Conservation (phyloP, 2,329 filamentous ascomycete species). For the Cladosporium austrohemisphaericum region DNA sequence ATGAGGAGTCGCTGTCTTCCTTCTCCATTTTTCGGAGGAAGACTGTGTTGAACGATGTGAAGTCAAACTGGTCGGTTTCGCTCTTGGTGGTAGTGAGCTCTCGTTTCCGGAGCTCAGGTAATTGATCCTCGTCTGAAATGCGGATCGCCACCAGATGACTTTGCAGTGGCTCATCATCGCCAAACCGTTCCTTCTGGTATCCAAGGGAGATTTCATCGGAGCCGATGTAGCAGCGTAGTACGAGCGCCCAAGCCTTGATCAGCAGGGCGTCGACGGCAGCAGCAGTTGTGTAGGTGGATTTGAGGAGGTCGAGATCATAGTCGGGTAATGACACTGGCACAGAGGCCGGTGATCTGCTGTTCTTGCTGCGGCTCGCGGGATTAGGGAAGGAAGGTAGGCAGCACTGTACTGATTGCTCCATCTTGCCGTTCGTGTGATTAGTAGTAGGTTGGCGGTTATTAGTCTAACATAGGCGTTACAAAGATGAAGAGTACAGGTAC, state of each 20-base stretch:
- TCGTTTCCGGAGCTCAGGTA: constrained; percentile 3
- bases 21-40: constrained; percentile 10
- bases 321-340: constrained; percentile 12
- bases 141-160: background rate
- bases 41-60: constrained; percentile 8
- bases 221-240: constrained; percentile 11
- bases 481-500: background rate
- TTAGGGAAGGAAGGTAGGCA: constrained; percentile 7
- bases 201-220: background rate
- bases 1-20: constrained; percentile 7
- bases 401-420: constrained; percentile 14
- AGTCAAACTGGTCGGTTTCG: constrained; percentile 2
- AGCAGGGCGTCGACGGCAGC: constrained; percentile 7
- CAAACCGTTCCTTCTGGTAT: constrained; percentile 4
- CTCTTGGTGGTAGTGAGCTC: constrained; percentile 1
- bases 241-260: constrained; percentile 11
- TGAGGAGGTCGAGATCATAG: constrained; percentile 11
- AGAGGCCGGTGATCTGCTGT: constrained; percentile 6
- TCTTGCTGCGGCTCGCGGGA: background rate
- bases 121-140: constrained; percentile 3
- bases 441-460: background rate
- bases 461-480: background rate
- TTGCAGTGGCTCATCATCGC: background rate
- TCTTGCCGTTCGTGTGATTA: background rate
- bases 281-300: constrained; percentile 3